Conservation (phyloP, 495 filamentous ascomycete genomes). For the Podospora didyma region DNA sequence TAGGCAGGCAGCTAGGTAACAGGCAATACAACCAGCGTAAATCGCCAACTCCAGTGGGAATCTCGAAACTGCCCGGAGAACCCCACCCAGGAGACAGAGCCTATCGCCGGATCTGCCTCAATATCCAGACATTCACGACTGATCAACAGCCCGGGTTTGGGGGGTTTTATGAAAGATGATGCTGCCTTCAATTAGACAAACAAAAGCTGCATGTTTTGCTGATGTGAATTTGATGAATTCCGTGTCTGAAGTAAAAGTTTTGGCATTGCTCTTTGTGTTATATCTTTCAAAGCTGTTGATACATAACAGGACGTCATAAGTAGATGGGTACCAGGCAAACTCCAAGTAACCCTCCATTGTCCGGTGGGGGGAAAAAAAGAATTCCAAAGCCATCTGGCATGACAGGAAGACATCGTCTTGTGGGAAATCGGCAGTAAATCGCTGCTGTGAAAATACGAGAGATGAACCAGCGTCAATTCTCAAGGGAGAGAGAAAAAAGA, state of each 20-base stretch:
- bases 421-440: neutral
- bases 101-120: too few relatives aligned
- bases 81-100: conserved; percentile 3
- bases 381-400: neutral
- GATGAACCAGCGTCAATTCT: neutral
- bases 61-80: conserved; percentile 1
- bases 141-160: too few relatives aligned
- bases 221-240: too few relatives aligned
- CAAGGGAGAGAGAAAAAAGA: neutral
- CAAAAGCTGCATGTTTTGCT: too few relatives aligned
- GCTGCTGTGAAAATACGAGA: neutral
- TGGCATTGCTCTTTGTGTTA: neutral
- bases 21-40: too few relatives aligned
- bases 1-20: too few relatives aligned
- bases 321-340: neutral
- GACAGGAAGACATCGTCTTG: neutral
- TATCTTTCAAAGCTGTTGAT: conserved; percentile 1
- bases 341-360: neutral
- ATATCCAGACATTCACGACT: too few relatives aligned
- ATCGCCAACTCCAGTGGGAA: neutral
- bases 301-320: conserved; percentile 1
- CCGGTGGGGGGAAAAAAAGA: neutral
- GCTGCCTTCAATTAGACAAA: too few relatives aligned
- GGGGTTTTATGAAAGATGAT: too few relatives aligned
- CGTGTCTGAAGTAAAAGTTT: neutral